Evolutionary conservation across 768 basidiomycete genomes (phyloP).

Genomic region (Daedaleopsis nitida): DNA sequence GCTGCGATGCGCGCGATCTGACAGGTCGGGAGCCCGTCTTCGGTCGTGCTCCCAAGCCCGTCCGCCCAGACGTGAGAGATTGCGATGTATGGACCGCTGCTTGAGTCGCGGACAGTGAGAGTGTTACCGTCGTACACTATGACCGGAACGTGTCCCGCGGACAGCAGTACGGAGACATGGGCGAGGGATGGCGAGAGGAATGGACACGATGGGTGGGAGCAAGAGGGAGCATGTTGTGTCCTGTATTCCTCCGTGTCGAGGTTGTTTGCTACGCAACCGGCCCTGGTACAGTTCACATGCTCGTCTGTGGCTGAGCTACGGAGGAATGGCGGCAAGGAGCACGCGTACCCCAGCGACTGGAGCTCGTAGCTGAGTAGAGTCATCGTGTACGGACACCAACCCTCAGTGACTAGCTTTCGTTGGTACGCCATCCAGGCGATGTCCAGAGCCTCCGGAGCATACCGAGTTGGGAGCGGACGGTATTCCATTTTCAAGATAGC

Average conservation of each 20-base stretch:
- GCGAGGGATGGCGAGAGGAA: conserved; percentile 2
- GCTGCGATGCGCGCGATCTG: background rate
- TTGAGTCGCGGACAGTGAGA: background rate
- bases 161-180: background rate
- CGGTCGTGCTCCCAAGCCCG: conserved; percentile 12
- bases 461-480: no score
- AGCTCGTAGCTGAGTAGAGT: no score
- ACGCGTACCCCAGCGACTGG: no score
- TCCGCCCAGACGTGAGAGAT: conserved; percentile 16
- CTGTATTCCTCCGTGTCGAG: background rate
- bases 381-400: no score
- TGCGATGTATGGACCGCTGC: conserved; percentile 2
- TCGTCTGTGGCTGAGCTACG: no score
- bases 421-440: no score
- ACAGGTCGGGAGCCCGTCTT: conserved; percentile 8
- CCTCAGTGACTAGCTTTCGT: no score
- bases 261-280: no score
- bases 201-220: background rate
- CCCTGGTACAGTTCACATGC: no score
- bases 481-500: no score
- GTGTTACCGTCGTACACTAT: background rate
- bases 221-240: background rate
- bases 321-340: no score
- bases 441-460: no score
- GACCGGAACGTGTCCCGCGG: background rate